Evolutionary conservation across 441 rosid genomes (phyloP).

Genomic region (Breynia disticha): DNA sequence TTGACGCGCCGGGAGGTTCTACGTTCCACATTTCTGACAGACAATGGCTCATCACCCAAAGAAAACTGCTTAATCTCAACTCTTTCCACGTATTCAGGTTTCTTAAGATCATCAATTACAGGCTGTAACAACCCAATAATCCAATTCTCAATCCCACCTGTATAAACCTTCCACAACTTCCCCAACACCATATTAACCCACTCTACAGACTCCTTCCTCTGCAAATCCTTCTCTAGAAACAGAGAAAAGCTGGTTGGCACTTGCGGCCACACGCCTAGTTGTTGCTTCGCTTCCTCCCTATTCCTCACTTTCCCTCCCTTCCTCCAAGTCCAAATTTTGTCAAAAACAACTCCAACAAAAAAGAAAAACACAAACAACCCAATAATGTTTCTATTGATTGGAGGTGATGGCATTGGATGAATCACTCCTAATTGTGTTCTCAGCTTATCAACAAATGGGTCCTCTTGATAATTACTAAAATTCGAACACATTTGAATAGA

Average conservation of each 20-base stretch:
- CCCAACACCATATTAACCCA: conserved; percentile 99
- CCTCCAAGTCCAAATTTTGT: conserved; percentile 71
- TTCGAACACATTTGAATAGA: conserved; percentile 31
- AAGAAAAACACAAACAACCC: conserved; percentile 76
- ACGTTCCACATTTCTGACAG: conserved; percentile 91
- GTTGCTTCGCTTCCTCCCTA: conserved; percentile 6
- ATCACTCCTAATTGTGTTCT: conserved; percentile 83
- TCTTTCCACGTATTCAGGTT: conserved; percentile 88
- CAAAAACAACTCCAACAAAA: conserved; percentile 83
- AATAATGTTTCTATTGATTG: conserved; percentile 46
- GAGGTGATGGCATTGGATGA: conserved; percentile 90
- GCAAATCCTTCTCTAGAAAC: conserved; percentile 87
- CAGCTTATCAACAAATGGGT: conserved; percentile 80
- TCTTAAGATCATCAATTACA: conserved; percentile 76
- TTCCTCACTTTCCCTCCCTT: conserved; percentile 29
- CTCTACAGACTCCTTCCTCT: conserved; percentile 91
- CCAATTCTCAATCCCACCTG: conserved; percentile 90
- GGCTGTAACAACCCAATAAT: conserved; percentile 85
- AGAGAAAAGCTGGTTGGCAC: conserved; percentile 74
- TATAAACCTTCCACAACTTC: conserved; percentile 89
- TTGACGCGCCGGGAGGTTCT: conserved; percentile 84
- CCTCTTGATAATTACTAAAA: conserved; percentile 60
- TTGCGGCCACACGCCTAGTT: conserved; percentile 57
- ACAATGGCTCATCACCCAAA: conserved; percentile 86
- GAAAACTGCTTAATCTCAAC: conserved; percentile 92